phyloP scores from a whole-genome alignment of 2,329 filamentous ascomycete genomes.

The Parastagonospora avenae region DNA sequence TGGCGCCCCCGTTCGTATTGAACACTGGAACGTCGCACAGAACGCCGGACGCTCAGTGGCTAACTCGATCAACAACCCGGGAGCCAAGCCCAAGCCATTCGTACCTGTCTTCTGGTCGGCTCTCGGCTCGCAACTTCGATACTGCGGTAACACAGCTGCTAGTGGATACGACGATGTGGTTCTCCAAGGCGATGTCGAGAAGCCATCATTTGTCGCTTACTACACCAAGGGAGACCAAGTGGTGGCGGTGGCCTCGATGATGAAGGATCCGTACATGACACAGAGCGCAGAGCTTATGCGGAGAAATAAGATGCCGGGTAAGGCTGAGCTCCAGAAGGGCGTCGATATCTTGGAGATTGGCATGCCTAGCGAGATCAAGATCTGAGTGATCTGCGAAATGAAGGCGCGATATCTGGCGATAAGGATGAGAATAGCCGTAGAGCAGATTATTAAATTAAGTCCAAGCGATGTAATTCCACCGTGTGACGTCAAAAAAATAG shows the following conservation, averaged over 20 bases:
- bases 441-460: slow-evolving; percentile 13
- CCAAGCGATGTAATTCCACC: slow-evolving; percentile 8
- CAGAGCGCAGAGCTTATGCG: slow-evolving; percentile 87
- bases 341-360: slow-evolving; percentile 53
- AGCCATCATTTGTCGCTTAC: slow-evolving; percentile 85
- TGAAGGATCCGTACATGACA: slow-evolving; percentile 72
- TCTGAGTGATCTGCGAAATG: slow-evolving; percentile 28
- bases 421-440: slow-evolving; percentile 1
- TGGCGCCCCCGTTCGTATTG: slow-evolving; percentile 77
- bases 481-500: slow-evolving; percentile 25
- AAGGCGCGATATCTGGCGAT: neutral
- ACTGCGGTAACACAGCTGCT: slow-evolving; percentile 80
- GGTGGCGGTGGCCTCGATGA: slow-evolving; percentile 90
- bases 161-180: slow-evolving; percentile 87
- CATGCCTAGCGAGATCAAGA: slow-evolving; percentile 53
- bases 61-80: slow-evolving; percentile 72
- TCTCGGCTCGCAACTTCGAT: slow-evolving; percentile 83
- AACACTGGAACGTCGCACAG: slow-evolving; percentile 99
- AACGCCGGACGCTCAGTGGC: slow-evolving; percentile 85
- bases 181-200: slow-evolving; percentile 70
- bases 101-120: slow-evolving; percentile 98
- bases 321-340: slow-evolving; percentile 74
- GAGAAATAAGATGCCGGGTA: slow-evolving; percentile 78
- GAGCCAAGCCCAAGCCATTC: slow-evolving; percentile 69
- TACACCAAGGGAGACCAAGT: slow-evolving; percentile 86